phyloP scores from a whole-genome alignment of 805 yeast genomes.

The Ogataea degrootiae region DNA sequence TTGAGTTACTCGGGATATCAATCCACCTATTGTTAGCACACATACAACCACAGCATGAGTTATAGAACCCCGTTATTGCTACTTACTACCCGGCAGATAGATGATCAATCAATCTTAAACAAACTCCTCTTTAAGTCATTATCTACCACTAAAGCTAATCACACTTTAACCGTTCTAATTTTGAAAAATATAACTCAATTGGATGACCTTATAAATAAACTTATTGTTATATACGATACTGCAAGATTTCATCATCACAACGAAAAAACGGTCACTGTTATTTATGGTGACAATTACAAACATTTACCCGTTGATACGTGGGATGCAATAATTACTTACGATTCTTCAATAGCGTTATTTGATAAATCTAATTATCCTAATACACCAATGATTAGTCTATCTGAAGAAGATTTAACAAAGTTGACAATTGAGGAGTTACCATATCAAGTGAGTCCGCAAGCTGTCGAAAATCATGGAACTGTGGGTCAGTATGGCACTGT shows the following conservation, averaged over 20 bases:
- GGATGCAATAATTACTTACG: conserved; percentile 1
- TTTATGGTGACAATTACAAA: conserved; percentile 9
- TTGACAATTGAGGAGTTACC: neutral
- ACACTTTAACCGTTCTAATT: conserved; percentile 9
- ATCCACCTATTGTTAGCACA: no score
- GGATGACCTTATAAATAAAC: conserved; percentile 1
- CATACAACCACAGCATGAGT: no score
- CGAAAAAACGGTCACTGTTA: conserved; percentile 3
- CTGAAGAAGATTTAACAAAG: neutral
- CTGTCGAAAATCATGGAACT: neutral
- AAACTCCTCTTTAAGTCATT: conserved; percentile 1
- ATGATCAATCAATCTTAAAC: neutral
- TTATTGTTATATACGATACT: conserved; percentile 14
- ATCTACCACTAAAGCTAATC: neutral
- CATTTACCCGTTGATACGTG: neutral
- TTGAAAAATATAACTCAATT: conserved; percentile 16
- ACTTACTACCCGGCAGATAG: neutral
- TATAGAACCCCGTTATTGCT: neutral
- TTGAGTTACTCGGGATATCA: no score
- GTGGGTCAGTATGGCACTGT: conserved; percentile 11
- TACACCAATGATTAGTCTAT: neutral
- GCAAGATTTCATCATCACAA: conserved; percentile 10
- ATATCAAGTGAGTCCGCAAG: neutral
- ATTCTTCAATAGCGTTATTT: neutral
- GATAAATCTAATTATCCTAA: neutral